Percentiles rank a stretch among this genome's conserved stretches.
Evolutionary conservation across 805 yeast genomes (phyloP).

Genomic region (Candida krabiensis): DNA sequence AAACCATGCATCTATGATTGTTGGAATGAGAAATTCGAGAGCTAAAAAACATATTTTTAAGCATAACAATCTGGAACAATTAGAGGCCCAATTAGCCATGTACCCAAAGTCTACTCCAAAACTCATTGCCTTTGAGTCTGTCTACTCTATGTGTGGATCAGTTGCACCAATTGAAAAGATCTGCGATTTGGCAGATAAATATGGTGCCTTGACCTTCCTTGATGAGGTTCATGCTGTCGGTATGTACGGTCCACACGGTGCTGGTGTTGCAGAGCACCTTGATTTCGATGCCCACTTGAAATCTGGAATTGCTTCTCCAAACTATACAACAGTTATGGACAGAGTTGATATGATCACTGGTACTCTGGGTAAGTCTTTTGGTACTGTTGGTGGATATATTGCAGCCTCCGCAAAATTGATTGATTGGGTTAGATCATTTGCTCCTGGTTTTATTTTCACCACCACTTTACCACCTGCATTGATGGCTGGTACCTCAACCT

Average conservation of each 20-base stretch:
- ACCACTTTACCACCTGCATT: constrained; percentile 96
- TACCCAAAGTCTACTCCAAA: constrained; percentile 90
- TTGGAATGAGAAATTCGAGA: constrained; percentile 89
- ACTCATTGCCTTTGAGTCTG: constrained; percentile 94
- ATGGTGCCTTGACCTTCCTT: constrained; percentile 94
- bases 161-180: constrained; percentile 90
- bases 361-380: constrained; percentile 95
- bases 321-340: constrained; percentile 66
- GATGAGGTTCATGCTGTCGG: constrained; percentile 99
- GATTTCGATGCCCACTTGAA: constrained; percentile 81
- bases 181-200: constrained; percentile 95
- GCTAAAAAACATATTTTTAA: constrained; percentile 86
- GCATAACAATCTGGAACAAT: constrained; percentile 84
- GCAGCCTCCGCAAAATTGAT: constrained; percentile 82
- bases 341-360: constrained; percentile 97
- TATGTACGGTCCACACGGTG: constrained; percentile 98
- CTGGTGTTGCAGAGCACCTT: constrained; percentile 97
- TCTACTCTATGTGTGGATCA: constrained; percentile 98
- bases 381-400: constrained; percentile 96
- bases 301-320: constrained; percentile 59
- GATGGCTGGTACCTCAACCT: constrained; percentile 92
- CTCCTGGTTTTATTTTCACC: constrained; percentile 97
- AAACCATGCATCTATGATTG: constrained; percentile 98
- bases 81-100: constrained; percentile 73
- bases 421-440: constrained; percentile 94